Percentiles rank a stretch among this genome's conserved stretches.
Evolutionary conservation across 2,329 filamentous ascomycete species (phyloP).

Genomic region (Trichophyton schoenleinii): DNA sequence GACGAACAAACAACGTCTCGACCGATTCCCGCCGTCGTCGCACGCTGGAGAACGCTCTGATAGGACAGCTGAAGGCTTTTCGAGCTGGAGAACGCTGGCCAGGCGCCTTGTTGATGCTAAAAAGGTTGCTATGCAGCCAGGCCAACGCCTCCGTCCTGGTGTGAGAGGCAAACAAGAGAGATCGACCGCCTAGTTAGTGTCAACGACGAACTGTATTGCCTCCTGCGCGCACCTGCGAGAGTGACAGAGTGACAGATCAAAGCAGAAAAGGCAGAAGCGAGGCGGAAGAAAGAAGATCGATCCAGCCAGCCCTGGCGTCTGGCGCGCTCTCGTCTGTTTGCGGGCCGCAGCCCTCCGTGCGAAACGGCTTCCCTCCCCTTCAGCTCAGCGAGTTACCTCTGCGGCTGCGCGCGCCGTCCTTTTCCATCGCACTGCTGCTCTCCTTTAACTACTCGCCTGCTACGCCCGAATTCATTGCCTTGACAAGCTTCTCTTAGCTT

Average conservation of each 20-base stretch:
- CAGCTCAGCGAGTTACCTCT: not conserved
- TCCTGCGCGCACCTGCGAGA: conserved; percentile 2
- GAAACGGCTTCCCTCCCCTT: no score
- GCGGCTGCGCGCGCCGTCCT: not conserved
- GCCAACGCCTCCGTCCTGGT: not conserved
- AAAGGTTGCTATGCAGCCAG: conserved; percentile 1
- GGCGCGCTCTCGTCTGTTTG: not conserved
- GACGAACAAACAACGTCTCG: not conserved
- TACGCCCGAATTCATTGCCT: not conserved
- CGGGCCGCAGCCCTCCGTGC: not conserved
- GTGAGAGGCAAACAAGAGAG: not conserved
- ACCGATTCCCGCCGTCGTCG: not conserved
- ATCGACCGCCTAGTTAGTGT: not conserved
- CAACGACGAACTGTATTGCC: not conserved
- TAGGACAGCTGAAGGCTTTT: not conserved
- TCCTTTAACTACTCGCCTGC: not conserved
- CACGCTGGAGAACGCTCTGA: not conserved
- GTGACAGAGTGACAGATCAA: not conserved
- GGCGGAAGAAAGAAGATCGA: not conserved
- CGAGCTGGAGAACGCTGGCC: not conserved
- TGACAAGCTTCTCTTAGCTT: not conserved
- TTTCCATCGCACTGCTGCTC: not conserved
- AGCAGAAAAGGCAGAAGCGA: not conserved
- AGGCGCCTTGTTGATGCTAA: not conserved
- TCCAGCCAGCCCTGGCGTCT: not conserved